These are phyloP conservation scores for Coniferiporia weirii DNA, from an alignment of 1,284 basidiomycete species.

Conservation along the genomic window DNA sequence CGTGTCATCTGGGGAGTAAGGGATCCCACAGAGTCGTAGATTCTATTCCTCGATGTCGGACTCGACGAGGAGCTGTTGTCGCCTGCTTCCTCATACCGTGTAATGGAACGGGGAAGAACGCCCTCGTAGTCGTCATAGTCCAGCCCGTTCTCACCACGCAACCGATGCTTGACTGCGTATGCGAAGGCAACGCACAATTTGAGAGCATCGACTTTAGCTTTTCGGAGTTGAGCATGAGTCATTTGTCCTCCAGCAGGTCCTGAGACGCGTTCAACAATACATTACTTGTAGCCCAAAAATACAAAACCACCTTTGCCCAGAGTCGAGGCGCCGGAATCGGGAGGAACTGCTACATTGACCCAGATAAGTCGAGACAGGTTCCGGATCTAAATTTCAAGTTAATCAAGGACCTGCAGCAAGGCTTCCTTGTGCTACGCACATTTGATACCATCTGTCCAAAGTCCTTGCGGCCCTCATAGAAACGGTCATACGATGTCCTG, in stretches of 20 bases:
- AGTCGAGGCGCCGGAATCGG: constrained; percentile 21
- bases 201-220: constrained; percentile 67
- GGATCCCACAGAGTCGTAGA: constrained; percentile 11
- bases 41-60: constrained; percentile 3
- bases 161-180: constrained; percentile 70
- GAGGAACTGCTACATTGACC: constrained; percentile 71
- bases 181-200: constrained; percentile 66
- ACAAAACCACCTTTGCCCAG: constrained; percentile 8
- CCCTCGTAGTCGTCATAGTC: constrained; percentile 61
- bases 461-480: constrained; percentile 81
- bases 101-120: constrained; percentile 58
- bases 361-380: constrained; percentile 68
- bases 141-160: constrained; percentile 70
- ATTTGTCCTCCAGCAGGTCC: constrained; percentile 37
- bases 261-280: constrained; percentile 40
- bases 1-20: constrained; percentile 1
- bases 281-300: neutral
- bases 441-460: constrained; percentile 64
- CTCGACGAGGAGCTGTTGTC: constrained; percentile 29
- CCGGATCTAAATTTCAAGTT: constrained; percentile 39
- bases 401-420: constrained; percentile 24
- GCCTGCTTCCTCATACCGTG: constrained; percentile 65
- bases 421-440: constrained; percentile 34
- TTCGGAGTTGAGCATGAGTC: constrained; percentile 53
- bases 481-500: constrained; percentile 77